Conservation (phyloP, 345 rosid species). For the Euclidium syriacum region DNA sequence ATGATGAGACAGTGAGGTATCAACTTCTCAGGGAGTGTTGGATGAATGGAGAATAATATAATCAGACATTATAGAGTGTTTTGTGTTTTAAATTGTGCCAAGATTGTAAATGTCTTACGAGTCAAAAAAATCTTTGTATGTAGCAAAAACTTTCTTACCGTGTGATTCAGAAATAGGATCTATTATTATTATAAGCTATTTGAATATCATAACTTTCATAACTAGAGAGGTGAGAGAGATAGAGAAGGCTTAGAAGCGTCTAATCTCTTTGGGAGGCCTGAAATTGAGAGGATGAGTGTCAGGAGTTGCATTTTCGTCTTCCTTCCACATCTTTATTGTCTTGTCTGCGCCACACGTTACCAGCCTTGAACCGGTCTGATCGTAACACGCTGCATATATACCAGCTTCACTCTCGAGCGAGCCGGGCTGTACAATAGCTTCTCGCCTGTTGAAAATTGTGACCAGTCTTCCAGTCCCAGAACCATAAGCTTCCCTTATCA, state of each 20-base stretch:
- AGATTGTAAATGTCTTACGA: constrained; percentile 1
- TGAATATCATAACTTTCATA: no score
- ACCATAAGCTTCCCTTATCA: constrained; percentile 83
- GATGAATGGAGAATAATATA: constrained; percentile 52
- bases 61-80: constrained; percentile 8
- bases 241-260: constrained; percentile 45
- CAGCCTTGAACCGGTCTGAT: constrained; percentile 70
- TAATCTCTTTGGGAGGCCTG: constrained; percentile 79
- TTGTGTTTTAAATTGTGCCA: background rate
- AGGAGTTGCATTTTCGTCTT: constrained; percentile 82
- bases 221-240: background rate
- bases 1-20: constrained; percentile 43
- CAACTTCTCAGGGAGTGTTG: constrained; percentile 77
- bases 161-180: no score
- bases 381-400: constrained; percentile 67
- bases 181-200: no score
- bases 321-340: constrained; percentile 95
- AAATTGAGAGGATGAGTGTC: constrained; percentile 89
- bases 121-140: background rate
- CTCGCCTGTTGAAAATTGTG: constrained; percentile 83
- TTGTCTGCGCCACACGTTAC: constrained; percentile 77
- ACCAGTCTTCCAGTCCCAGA: constrained; percentile 92
- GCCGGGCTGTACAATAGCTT: constrained; percentile 49
- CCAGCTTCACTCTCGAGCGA: no score
- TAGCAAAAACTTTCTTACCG: background rate